These are phyloP conservation scores for Alloteropsis semialata DNA, from an alignment of 176 grass and related monocot species.

Conservation along the genomic window DNA sequence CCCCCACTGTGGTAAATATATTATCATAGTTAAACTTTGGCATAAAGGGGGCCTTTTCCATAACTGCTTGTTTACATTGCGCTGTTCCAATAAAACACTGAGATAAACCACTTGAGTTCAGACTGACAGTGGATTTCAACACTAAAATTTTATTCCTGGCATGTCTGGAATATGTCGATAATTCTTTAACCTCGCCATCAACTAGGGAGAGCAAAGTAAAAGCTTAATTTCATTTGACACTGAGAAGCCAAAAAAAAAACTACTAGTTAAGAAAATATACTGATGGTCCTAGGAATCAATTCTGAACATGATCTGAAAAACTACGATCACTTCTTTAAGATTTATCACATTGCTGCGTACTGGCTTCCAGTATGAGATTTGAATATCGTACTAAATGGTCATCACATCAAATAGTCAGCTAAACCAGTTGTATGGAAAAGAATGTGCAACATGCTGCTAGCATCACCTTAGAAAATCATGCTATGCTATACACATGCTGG, in stretches of 20 bases:
- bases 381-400: not conserved
- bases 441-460: not conserved
- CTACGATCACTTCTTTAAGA: not conserved
- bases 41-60: no score
- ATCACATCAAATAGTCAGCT: not conserved
- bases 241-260: not conserved
- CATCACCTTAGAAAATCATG: not conserved
- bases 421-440: not conserved
- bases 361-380: not conserved
- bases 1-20: no score
- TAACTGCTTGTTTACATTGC: not conserved
- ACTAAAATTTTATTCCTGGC: not conserved
- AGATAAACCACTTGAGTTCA: not conserved
- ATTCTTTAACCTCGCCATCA: not conserved
- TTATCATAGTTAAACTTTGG: no score
- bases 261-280: not conserved
- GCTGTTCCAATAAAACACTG: not conserved
- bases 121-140: not conserved
- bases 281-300: not conserved
- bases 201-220: not conserved
- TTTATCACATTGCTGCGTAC: not conserved
- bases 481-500: conserved; percentile 1
- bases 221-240: not conserved
- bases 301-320: not conserved
- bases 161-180: not conserved